Evolutionary conservation across 495 filamentous ascomycete species (phyloP).

Genomic region (Aspergillus olivimuriae): DNA sequence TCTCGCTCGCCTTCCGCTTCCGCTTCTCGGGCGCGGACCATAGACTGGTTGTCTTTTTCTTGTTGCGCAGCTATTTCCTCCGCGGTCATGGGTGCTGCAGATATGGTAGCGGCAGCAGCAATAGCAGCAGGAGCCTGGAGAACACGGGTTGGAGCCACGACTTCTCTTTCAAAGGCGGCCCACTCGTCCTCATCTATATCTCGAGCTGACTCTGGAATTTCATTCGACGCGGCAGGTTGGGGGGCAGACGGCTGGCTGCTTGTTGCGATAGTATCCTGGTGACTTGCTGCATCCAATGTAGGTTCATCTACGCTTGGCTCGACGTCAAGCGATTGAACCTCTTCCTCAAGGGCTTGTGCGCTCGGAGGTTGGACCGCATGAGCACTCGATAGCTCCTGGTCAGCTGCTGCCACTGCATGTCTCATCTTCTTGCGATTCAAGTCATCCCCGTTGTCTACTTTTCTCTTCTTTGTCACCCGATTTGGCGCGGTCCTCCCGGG

Average conservation of each 20-base stretch:
- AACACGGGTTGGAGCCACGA: conserved; percentile 49
- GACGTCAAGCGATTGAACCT: conserved; percentile 27
- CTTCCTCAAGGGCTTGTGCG: conserved; percentile 17
- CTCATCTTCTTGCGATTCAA: conserved; percentile 44
- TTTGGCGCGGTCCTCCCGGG: conserved; percentile 30
- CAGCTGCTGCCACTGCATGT: conserved; percentile 23
- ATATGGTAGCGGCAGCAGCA: conserved; percentile 50
- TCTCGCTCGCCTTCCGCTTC: conserved; percentile 78
- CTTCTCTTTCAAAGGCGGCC: conserved; percentile 86
- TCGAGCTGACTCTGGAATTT: conserved; percentile 9
- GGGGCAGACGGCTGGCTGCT: conserved; percentile 10
- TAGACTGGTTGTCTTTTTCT: conserved; percentile 48
- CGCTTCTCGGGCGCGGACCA: conserved; percentile 41
- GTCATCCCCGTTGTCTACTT: conserved; percentile 44
- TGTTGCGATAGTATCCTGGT: conserved; percentile 10
- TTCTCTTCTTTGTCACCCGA: conserved; percentile 51
- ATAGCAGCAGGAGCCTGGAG: conserved; percentile 28
- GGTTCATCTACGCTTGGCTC: conserved; percentile 24
- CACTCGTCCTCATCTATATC: conserved; percentile 76
- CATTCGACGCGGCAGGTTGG: conserved; percentile 9
- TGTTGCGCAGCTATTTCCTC: conserved; percentile 67
- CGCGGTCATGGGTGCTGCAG: conserved; percentile 58
- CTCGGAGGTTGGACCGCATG: conserved; percentile 19
- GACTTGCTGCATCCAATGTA: conserved; percentile 12
- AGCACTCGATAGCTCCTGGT: conserved; percentile 18